These are phyloP conservation scores for Chytriomyces hyalinus DNA, from an alignment of 192 early-diverging fungal genomes.

Conservation along the genomic window DNA sequence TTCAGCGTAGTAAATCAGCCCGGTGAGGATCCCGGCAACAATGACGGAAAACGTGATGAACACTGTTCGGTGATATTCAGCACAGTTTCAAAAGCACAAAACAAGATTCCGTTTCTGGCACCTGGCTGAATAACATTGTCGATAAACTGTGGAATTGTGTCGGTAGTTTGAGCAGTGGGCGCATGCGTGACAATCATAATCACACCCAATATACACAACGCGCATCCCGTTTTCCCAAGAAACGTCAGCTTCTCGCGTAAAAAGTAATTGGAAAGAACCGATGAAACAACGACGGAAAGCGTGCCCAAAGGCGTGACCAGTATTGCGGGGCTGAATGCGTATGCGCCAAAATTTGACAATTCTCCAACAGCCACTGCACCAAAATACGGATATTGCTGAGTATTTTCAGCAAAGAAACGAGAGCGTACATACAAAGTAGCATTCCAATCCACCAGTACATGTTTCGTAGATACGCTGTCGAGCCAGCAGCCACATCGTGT, in stretches of 20 bases:
- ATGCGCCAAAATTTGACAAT: slow-evolving; percentile 90
- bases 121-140: slow-evolving; percentile 60
- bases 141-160: slow-evolving; percentile 50
- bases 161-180: slow-evolving; percentile 45
- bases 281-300: slow-evolving; percentile 84
- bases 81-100: not conserved
- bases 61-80: slow-evolving; percentile 26
- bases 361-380: slow-evolving; percentile 81
- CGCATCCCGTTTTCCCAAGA: slow-evolving; percentile 62
- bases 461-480: slow-evolving; percentile 78
- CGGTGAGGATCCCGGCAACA: slow-evolving; percentile 40
- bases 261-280: slow-evolving; percentile 60
- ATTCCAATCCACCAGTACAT: slow-evolving; percentile 89
- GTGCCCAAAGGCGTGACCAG: slow-evolving; percentile 88
- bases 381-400: not conserved
- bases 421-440: slow-evolving; percentile 61
- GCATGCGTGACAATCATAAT: slow-evolving; percentile 57
- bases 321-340: slow-evolving; percentile 90
- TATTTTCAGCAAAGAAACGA: not conserved
- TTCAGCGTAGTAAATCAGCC: slow-evolving; percentile 54
- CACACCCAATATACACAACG: slow-evolving; percentile 63
- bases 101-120: slow-evolving; percentile 17
- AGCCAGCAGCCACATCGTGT: not conserved
- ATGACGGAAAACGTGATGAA: slow-evolving; percentile 59
- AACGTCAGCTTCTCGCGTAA: slow-evolving; percentile 63